phyloP scores from a whole-genome alignment of 2,329 filamentous ascomycete species.

The Neurospora crassa region DNA sequence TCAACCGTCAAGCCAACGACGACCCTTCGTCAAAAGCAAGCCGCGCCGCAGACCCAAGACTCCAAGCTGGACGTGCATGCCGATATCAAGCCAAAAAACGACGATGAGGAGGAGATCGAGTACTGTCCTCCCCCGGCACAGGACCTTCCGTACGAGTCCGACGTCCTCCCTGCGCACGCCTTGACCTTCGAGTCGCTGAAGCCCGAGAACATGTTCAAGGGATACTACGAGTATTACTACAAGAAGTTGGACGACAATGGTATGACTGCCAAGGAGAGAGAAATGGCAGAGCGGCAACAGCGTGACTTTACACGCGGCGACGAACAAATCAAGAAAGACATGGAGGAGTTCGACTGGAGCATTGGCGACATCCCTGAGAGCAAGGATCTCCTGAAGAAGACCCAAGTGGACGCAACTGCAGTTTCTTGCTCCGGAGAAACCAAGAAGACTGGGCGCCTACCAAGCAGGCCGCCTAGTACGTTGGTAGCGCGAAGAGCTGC shows the following conservation, averaged over 20 bases:
- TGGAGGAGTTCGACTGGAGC: conserved; percentile 54
- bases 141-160: conserved; percentile 58
- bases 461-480: conserved; percentile 32
- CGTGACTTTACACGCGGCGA: conserved; percentile 49
- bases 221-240: conserved; percentile 50
- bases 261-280: conserved; percentile 50
- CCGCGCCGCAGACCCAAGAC: conserved; percentile 39
- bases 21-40: conserved; percentile 49
- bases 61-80: conserved; percentile 56
- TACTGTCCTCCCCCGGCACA: conserved; percentile 72
- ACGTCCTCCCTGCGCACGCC: conserved; percentile 51
- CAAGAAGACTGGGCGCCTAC: conserved; percentile 15
- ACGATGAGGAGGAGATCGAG: conserved; percentile 70
- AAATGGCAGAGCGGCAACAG: conserved; percentile 45
- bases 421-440: conserved; percentile 6
- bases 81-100: conserved; percentile 38
- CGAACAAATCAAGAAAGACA: conserved; percentile 55
- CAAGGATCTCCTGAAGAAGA: conserved; percentile 26
- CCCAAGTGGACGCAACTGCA: conserved; percentile 17
- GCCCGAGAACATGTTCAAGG: conserved; percentile 49
- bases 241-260: conserved; percentile 60
- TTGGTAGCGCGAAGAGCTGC: conserved; percentile 46
- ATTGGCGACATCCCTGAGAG: conserved; percentile 45
- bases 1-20: conserved; percentile 46
- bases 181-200: conserved; percentile 50